Base-by-base conservation (phyloP, 441 rosid species). In the Melastoma candidum region DNA sequence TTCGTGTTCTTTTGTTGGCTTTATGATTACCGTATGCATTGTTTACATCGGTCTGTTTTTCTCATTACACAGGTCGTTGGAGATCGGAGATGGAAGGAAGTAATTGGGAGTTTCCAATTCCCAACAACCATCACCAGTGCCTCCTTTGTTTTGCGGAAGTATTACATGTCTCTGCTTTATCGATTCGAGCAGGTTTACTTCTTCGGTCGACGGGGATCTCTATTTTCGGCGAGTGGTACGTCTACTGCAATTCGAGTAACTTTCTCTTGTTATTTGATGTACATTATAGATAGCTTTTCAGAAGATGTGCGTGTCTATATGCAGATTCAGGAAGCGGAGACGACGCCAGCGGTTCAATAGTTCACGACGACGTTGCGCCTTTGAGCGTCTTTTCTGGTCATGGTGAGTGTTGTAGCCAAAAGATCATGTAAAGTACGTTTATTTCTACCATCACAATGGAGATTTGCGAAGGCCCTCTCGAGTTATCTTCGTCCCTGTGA, bases 1-100 rank as follows among this genome's bases (percentile, higher is more conserved):
- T 66, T 29, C 17, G 22, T 41, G 12, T 8, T n/a, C 55, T 52
- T 48, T 4, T 25, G 56, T 13, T 12, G 1, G n/a, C 32, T 26
- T 13, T 9, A 11, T 51, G 12, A 17, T 39, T 29, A 54, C 45
- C 44, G 10, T 14, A 24, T 12, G 27, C 12, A 14, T 27, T 17
- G 52, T 32, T 11, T 12, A 51, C 49, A 11, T 26, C 12, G 25
- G 44, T 53, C 51, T 12, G 51, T 29, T 22, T 58, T 26, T 70
- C 59, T 56, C 51, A 44, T 65, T 57, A 68, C 6, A 6, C 62
- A 90, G 98, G 90, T 90, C 44, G 56, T 88, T 46, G 68, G 59
- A 61, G 87, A 87, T 60, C 87, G 87, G 7, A 82, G 49, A 79
- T 90, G 98, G 96, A 90, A 82, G 74, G 96, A 90, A 70, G 96